These are phyloP conservation scores for Picea abies DNA, from an alignment of 83 land plant genomes.

Conservation along the genomic window DNA sequence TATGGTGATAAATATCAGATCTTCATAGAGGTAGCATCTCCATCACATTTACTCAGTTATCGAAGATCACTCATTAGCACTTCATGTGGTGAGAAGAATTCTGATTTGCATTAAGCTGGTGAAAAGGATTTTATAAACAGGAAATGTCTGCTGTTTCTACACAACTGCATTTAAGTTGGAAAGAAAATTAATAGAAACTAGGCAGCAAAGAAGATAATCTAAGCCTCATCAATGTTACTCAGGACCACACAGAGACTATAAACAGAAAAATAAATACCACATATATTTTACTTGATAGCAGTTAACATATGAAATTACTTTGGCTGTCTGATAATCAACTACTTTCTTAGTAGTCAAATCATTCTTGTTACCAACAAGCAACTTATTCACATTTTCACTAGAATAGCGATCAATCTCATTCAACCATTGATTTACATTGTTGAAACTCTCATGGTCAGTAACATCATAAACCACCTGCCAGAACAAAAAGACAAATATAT, in stretches of 20 bases:
- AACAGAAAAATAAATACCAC: neutral
- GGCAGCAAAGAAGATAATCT: too few relatives aligned
- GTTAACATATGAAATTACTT: slow-evolving; percentile 31
- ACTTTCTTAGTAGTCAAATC: slow-evolving; percentile 67
- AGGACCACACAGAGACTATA: too few relatives aligned
- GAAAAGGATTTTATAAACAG: neutral
- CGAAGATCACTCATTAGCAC: neutral
- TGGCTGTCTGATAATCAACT: slow-evolving; percentile 66
- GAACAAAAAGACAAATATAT: neutral
- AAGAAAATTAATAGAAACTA: neutral
- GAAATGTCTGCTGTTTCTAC: neutral
- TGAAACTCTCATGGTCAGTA: slow-evolving; percentile 78
- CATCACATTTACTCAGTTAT: neutral
- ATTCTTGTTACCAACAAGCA: slow-evolving; percentile 78
- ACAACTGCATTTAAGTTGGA: neutral
- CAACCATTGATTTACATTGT: slow-evolving; percentile 76
- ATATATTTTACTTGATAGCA: neutral
- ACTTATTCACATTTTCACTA: slow-evolving; percentile 77
- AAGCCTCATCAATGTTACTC: too few relatives aligned
- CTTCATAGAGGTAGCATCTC: neutral
- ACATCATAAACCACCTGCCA: slow-evolving; percentile 76
- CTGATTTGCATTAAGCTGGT: neutral
- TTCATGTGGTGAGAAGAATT: neutral
- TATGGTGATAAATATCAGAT: neutral
- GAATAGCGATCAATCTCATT: slow-evolving; percentile 80